phyloP scores from a whole-genome alignment of 257 asterid genomes.

The Solanum gracilifrons region DNA sequence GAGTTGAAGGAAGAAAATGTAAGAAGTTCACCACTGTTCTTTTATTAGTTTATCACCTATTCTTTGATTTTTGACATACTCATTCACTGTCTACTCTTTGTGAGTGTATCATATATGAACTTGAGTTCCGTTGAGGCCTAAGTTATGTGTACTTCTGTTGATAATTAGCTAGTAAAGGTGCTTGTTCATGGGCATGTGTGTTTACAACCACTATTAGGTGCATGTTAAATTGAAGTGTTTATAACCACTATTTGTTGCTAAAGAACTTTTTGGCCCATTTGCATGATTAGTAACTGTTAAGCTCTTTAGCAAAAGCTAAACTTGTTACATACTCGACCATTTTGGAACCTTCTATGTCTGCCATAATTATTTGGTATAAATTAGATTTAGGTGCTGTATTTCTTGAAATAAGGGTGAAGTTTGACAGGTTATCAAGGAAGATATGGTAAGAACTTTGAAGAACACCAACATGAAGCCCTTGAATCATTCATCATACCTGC shows the following conservation, averaged over 20 bases:
- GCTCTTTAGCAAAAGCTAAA: not conserved
- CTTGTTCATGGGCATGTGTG: not conserved
- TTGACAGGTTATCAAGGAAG: slow-evolving; percentile 86
- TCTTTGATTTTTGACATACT: not conserved
- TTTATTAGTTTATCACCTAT: not conserved
- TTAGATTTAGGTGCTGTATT: slow-evolving; percentile 9
- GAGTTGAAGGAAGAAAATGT: not conserved
- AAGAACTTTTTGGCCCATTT: not conserved
- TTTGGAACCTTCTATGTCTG: not conserved
- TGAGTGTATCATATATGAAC: not conserved
- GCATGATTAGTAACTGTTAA: slow-evolving; percentile 3
- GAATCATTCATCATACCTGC: slow-evolving; percentile 73
- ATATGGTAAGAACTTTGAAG: slow-evolving; percentile 74
- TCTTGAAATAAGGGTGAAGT: slow-evolving; percentile 14
- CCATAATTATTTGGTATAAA: not conserved
- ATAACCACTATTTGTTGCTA: not conserved
- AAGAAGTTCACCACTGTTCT: not conserved
- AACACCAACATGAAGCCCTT: slow-evolving; percentile 96
- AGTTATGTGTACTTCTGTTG: not conserved
- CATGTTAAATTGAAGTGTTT: not conserved
- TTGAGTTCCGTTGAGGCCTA: not conserved
- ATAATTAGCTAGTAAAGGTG: not conserved
- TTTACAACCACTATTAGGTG: not conserved
- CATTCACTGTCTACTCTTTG: not conserved
- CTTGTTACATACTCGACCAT: not conserved